Evolutionary conservation across 306 rosid species (phyloP).

Genomic region (barrel medic (Medicago truncatula)): DNA sequence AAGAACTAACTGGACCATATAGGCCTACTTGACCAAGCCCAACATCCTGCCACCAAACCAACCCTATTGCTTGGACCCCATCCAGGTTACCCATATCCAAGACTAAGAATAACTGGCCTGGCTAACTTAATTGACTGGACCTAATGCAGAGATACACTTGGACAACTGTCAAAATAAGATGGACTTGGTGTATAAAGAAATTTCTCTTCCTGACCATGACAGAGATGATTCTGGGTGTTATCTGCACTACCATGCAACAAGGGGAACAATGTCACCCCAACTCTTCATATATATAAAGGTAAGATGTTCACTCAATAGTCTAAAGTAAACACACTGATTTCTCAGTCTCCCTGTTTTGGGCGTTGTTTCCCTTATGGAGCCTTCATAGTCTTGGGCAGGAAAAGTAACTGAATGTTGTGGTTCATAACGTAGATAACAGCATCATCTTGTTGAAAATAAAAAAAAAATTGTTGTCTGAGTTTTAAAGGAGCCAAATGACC

Average conservation of each 20-base stretch:
- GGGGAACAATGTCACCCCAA: not conserved
- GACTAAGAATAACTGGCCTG: not conserved
- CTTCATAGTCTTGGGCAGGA: not conserved
- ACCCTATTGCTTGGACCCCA: not conserved
- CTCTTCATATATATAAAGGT: not conserved
- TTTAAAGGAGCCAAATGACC: not conserved
- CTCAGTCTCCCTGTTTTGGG: not conserved
- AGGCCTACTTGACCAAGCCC: not conserved
- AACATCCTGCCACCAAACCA: not conserved
- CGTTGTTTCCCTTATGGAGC: not conserved
- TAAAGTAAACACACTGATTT: not conserved
- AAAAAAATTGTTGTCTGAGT: not conserved
- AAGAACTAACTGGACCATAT: not conserved
- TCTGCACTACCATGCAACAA: not conserved
- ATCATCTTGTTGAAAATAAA: not conserved
- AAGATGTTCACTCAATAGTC: not conserved
- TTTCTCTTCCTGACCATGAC: not conserved
- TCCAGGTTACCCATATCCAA: not conserved
- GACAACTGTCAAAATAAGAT: not conserved
- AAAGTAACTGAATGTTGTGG: not conserved
- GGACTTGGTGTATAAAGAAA: not conserved
- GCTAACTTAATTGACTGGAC: not conserved
- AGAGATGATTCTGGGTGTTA: not conserved
- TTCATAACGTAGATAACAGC: not conserved
- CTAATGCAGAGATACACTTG: not conserved